A percentile compares a stretch with the other conserved stretches of the same genome.
Evolutionary conservation across 108 stramenopile species (phyloP).

Genomic region (Nitzschia putrida): DNA sequence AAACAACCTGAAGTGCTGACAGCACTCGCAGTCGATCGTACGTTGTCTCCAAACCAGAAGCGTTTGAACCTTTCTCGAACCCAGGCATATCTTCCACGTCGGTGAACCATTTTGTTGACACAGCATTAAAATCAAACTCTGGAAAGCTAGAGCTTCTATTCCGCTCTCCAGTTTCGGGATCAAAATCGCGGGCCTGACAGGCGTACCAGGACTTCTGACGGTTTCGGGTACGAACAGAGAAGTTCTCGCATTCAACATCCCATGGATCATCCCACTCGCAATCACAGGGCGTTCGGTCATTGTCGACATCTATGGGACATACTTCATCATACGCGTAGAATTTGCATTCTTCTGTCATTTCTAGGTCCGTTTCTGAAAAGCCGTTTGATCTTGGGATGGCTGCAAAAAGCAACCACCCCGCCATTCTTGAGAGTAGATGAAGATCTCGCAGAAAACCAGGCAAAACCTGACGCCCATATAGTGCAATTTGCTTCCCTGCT

Average conservation of each 20-base stretch:
- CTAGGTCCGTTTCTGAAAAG: slow-evolving; percentile 36
- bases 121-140: slow-evolving; percentile 31
- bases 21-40: slow-evolving; percentile 52
- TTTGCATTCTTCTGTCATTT: slow-evolving; percentile 58
- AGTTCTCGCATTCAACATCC: slow-evolving; percentile 22
- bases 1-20: slow-evolving; percentile 41
- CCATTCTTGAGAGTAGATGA: slow-evolving; percentile 42
- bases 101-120: slow-evolving; percentile 50
- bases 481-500: slow-evolving; percentile 17
- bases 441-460: slow-evolving; percentile 41
- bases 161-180: slow-evolving; percentile 41
- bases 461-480: slow-evolving; percentile 19
- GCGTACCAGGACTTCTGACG: slow-evolving; percentile 38
- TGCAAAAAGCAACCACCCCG: slow-evolving; percentile 57
- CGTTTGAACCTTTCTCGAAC: slow-evolving; percentile 23
- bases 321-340: slow-evolving; percentile 1
- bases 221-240: slow-evolving; percentile 23
- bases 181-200: slow-evolving; percentile 35
- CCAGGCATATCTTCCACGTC: slow-evolving; percentile 39
- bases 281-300: slow-evolving; percentile 34
- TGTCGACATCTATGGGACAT: slow-evolving; percentile 34
- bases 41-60: slow-evolving; percentile 45
- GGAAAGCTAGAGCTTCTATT: slow-evolving; percentile 22
- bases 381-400: slow-evolving; percentile 39
- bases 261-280: slow-evolving; percentile 55